phyloP scores from a whole-genome alignment of 2,329 filamentous ascomycete genomes.

The Trichophaea hybrida region DNA sequence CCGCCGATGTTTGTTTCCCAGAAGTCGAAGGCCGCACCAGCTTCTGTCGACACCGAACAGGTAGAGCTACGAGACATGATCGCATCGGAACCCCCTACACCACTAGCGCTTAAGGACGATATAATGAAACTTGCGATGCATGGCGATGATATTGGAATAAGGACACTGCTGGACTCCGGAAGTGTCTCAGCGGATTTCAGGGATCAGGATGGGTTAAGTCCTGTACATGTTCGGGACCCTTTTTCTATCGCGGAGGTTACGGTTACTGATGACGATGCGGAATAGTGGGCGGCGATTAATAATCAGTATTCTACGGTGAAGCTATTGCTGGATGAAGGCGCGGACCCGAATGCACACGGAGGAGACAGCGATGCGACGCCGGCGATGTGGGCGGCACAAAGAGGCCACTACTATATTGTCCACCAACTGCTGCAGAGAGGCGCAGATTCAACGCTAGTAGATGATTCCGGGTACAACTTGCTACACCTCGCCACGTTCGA shows the following conservation, averaged over 20 bases:
- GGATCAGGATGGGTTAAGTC: constrained; percentile 88
- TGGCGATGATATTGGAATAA: constrained; percentile 73
- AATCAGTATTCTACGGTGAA: constrained; percentile 97
- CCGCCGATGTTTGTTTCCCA: constrained; percentile 7
- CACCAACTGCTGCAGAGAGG: constrained; percentile 82
- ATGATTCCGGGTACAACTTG: constrained; percentile 95
- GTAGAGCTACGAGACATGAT: constrained; percentile 26
- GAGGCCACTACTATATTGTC: constrained; percentile 92
- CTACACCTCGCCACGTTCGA: constrained; percentile 95
- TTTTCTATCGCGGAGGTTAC: neutral
- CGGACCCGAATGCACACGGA: constrained; percentile 87
- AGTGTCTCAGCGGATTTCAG: constrained; percentile 69
- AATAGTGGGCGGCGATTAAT: constrained; percentile 95
- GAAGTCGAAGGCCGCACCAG: constrained; percentile 19
- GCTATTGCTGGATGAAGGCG: constrained; percentile 73
- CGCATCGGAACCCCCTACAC: constrained; percentile 29
- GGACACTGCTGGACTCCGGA: constrained; percentile 73
- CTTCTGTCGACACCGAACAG: constrained; percentile 19
- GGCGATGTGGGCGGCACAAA: constrained; percentile 91
- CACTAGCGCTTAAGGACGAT: constrained; percentile 44
- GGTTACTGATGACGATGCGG: constrained; percentile 15
- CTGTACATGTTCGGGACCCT: constrained; percentile 56
- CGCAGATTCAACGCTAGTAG: constrained; percentile 80
- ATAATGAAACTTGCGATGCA: constrained; percentile 90
- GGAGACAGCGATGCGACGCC: constrained; percentile 90